Evolutionary conservation across 1,284 basidiomycete species (phyloP), one percentile per base, ranked within the genome.

Genomic region (Fomitiporia mediterranea): DNA sequence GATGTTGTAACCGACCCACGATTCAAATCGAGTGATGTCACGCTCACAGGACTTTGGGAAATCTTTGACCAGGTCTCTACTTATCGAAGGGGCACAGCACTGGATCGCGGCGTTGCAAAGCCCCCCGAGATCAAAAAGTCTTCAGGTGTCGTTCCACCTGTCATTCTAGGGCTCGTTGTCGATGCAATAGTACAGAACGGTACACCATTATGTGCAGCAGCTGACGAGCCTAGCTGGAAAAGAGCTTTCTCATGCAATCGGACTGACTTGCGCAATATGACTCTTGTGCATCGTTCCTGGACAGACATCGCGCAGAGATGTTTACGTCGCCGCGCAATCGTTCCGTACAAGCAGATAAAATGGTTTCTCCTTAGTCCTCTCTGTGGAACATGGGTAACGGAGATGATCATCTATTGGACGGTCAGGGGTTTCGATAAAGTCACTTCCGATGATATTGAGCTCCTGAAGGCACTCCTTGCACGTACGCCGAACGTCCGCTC

Each of bases 361-460:
- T 17, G 34, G n/a, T 53, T 53, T 34, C 25, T 44, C 8, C 27
- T 42, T n/a, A 34, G 39, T 21, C 52, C 52, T 2, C 19, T 46
- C 11, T 53, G 52, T 34, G 52, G 52, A 9, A n/a, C 23, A 13
- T 44, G 40, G 38, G 17, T 53, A 7, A 53, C 25, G 2, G 30
- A 53, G 25, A 46, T 53, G 15, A 44, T 53, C 19, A 43, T 53
- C 4, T 53, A 53, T 28, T 53, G 51, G 39, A 32, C 9, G 3
- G 40, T 53, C 21, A 42, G 46, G 15, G 32, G 25, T 15, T 6
- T 23, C 8, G 13, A 46, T 23, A n/a, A n/a, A n/a, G 39, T 40
- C 21, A 51, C 32, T 15, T n/a, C 23, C n/a, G 34, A 21, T 23
- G 50, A 51, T 51, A 53, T 53, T 13, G 40, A 39, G 51, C 21